Percentiles rank a stretch among this genome's conserved stretches.
Evolutionary conservation across 176 grass and related monocot genomes (phyloP).

Genomic region (Musa acuminata): DNA sequence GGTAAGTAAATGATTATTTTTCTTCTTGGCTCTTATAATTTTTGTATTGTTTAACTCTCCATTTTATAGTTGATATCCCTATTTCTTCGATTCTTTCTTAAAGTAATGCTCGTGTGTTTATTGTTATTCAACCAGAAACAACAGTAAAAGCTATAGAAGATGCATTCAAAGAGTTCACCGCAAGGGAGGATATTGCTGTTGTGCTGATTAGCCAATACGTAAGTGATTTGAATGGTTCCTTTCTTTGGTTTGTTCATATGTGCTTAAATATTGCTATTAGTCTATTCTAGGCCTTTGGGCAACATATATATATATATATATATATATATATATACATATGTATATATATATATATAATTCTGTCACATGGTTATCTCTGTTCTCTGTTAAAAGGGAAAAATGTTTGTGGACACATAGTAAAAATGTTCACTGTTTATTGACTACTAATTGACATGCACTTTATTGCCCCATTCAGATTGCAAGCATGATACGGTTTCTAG

Average conservation of each 20-base stretch:
- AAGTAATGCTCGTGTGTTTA: not conserved
- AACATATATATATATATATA: too few relatives aligned
- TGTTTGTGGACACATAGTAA: too few relatives aligned
- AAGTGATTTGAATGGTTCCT: constrained; percentile 17
- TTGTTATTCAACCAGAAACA: constrained; percentile 43
- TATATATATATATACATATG: too few relatives aligned
- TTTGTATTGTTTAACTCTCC: too few relatives aligned
- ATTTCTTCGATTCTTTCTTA: not conserved
- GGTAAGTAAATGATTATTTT: not conserved
- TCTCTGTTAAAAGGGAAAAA: too few relatives aligned
- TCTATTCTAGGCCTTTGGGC: too few relatives aligned
- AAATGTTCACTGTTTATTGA: too few relatives aligned
- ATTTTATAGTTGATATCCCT: too few relatives aligned
- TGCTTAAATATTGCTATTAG: not conserved
- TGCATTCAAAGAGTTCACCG: constrained; percentile 67
- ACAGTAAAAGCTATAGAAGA: constrained; percentile 80
- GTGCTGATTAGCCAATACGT: constrained; percentile 85
- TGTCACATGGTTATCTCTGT: too few relatives aligned
- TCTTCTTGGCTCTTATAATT: not conserved
- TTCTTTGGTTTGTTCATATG: not conserved
- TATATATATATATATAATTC: too few relatives aligned
- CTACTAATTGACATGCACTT: not conserved
- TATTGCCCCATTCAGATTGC: constrained; percentile 37
- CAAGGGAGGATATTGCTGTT: constrained; percentile 70
- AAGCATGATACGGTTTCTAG: constrained; percentile 76